Conservation (phyloP, 768 basidiomycete genomes). For the Cystobasidium ongulense region DNA sequence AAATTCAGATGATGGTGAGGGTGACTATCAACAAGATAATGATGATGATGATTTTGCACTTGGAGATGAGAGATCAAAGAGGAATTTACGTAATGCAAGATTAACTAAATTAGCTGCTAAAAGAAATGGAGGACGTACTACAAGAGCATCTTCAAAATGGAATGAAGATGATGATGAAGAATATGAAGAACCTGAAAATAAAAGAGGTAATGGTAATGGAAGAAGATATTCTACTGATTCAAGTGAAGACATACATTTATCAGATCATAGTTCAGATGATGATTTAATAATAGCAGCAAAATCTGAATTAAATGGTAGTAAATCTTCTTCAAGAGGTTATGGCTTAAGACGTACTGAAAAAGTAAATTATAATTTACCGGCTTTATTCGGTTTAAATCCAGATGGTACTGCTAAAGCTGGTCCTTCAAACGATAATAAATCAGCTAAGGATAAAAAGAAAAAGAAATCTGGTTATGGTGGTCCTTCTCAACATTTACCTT, state of each 20-base stretch:
- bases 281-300: slow-evolving; percentile 1
- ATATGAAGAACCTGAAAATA: not conserved
- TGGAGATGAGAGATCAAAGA: not conserved
- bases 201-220: not conserved
- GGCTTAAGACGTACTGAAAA: not conserved
- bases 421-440: not conserved
- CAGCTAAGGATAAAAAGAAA: not conserved
- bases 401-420: slow-evolving; percentile 20
- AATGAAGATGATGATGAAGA: slow-evolving; percentile 20
- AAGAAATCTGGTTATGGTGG: slow-evolving; percentile 10
- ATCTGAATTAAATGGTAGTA: not conserved
- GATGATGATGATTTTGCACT: not conserved
- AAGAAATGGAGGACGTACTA: not conserved
- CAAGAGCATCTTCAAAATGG: not conserved
- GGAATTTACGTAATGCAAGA: not conserved
- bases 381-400: slow-evolving; percentile 23
- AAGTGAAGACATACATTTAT: not conserved
- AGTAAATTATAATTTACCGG: slow-evolving; percentile 15
- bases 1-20: slow-evolving; percentile 4
- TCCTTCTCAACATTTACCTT: slow-evolving; percentile 28
- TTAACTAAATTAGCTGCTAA: not conserved
- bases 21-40: not conserved
- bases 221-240: not conserved
- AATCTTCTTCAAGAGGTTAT: not conserved
- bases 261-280: not conserved